A percentile compares a stretch with the other conserved stretches of the same genome.
These are phyloP conservation scores for Phytophthora constricta DNA, from an alignment of 352 stramenopile species.

Conservation along the genomic window DNA sequence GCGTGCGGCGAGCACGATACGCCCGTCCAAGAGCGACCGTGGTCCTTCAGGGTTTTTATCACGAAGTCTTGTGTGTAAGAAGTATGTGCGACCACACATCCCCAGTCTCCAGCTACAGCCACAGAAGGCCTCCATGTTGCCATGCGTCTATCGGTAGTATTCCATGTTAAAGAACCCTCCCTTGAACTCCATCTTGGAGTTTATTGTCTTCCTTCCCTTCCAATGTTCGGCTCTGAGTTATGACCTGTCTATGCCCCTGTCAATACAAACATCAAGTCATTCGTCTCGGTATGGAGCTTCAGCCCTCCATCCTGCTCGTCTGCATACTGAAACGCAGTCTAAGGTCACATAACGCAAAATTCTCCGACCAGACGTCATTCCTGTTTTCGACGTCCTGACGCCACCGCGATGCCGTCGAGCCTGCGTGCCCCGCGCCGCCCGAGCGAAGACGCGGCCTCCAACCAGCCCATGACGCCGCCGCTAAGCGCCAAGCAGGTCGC, in stretches of 20 bases:
- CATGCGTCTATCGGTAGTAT: no score
- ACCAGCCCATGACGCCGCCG: conserved; percentile 16
- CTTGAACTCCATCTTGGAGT: no score
- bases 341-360: no score
- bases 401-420: conserved; percentile 24
- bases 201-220: neutral
- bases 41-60: conserved; percentile 91
- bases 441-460: conserved; percentile 18
- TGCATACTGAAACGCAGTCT: neutral
- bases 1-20: conserved; percentile 65
- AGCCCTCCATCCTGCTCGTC: neutral
- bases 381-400: neutral
- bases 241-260: neutral
- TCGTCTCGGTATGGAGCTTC: neutral
- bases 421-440: conserved; percentile 18
- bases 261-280: neutral
- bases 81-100: conserved; percentile 87
- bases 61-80: conserved; percentile 88
- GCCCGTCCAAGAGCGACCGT: conserved; percentile 67
- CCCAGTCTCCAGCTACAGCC: neutral
- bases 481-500: conserved; percentile 7
- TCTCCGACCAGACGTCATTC: no score
- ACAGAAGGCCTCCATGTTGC: no score
- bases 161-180: no score
- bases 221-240: neutral